Conservation (phyloP, 306 rosid species). For the Prosopis cineraria region DNA sequence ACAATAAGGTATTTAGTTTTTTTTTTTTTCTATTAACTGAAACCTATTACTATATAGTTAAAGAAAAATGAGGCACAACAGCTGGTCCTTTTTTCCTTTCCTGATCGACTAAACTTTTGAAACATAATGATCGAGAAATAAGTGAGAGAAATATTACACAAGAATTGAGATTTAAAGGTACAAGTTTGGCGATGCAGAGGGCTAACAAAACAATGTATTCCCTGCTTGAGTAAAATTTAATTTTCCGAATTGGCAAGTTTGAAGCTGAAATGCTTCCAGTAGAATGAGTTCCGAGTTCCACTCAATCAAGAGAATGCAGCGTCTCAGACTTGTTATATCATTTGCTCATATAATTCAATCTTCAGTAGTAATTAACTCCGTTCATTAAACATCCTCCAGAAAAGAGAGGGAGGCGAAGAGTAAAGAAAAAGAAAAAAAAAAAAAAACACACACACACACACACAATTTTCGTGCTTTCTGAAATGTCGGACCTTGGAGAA, state of each 20-base stretch:
- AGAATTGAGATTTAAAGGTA: not conserved
- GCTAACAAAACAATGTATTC: not conserved
- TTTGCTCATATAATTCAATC: not conserved
- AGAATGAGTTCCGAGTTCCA: not conserved
- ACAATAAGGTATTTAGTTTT: not conserved
- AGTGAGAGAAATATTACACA: not conserved
- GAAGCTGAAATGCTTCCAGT: not conserved
- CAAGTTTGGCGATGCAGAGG: not conserved
- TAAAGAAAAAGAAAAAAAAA: not conserved
- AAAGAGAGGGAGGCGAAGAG: not conserved
- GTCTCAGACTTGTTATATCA: not conserved
- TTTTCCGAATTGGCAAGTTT: not conserved
- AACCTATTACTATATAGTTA: not conserved
- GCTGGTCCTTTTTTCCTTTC: not conserved
- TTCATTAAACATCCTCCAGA: not conserved
- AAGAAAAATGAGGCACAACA: conserved; percentile 1
- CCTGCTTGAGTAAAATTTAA: not conserved
- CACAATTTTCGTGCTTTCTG: not conserved
- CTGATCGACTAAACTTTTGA: not conserved
- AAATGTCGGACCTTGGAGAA: not conserved
- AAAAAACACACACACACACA: not conserved
- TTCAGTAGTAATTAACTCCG: not conserved
- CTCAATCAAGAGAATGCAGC: not conserved
- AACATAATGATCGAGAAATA: not conserved
- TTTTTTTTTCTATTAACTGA: not conserved